Base-by-base conservation (phyloP, 108 stramenopile genomes). In the Aurantiochytrium sp. region DNA sequence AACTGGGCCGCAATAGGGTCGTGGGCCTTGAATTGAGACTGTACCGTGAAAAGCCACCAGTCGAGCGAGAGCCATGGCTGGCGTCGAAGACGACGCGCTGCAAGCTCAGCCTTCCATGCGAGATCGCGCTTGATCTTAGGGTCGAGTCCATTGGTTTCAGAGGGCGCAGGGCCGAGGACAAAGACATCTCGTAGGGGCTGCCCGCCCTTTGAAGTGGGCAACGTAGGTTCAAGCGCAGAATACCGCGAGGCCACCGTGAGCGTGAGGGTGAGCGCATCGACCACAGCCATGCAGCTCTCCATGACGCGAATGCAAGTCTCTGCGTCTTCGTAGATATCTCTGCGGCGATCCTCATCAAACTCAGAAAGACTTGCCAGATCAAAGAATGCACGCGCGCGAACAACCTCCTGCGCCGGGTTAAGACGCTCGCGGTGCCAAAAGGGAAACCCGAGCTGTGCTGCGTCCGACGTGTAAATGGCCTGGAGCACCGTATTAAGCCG, bases 1-100 rank as follows among this genome's bases (percentile, higher is more conserved):
- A 83, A 83, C 5, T 83, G 76, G 14, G 76, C 49, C 0, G 49
- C 76, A 12, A 83, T 28, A 12, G 76, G 76, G 51, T 83, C 76
- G 4, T 83, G 76, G 18, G n/a, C 49, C 28, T 53, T 47, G 76
- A 83, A 83, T 53, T 83, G 76, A 23, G 76, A 8, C 51, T 53
- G 51, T 14, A 83, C 49, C 0, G 49, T 53, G 51, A 18, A 53
- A 6, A 12, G 45, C 76, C 76, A 83, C 76, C 76, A 83, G 45
- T 83, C 76, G 28, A 83, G 76, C 6, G 76, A 83, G 12, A 83
- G 49, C 76, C 76, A 83, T 16, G 76, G 76, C 23, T 83, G 76
- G 3, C 51, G 76, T 0, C 76, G 76, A 10, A 83, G 51, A 6
- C 51, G 19, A 45, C 76, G 76, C 19, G 76, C 45, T 19, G 76